phyloP scores from a whole-genome alignment of 371 early-diverging fungal species.

The Dinochytrium kinnereticum region DNA sequence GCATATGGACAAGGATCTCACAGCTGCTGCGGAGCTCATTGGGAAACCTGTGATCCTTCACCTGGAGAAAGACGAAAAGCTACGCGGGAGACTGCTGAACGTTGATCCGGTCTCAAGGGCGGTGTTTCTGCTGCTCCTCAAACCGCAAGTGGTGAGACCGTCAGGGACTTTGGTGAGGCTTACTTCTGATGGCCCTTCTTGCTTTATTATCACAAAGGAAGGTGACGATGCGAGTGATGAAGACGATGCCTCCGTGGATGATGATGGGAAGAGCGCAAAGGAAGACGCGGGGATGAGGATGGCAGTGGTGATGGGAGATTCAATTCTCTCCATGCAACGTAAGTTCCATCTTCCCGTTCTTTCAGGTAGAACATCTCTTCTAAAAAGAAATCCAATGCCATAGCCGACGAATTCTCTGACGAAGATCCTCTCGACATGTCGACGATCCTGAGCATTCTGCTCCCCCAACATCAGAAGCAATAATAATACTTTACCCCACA shows the following conservation, averaged over 20 bases:
- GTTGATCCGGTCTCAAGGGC: neutral
- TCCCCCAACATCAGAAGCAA: neutral
- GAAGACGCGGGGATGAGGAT: neutral
- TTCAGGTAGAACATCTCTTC: neutral
- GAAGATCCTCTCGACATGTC: neutral
- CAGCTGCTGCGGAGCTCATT: neutral
- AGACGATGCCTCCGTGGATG: neutral
- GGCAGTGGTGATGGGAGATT: neutral
- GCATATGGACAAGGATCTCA: neutral
- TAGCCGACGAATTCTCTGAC: neutral
- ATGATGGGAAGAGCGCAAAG: neutral
- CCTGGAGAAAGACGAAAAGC: neutral
- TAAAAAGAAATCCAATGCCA: too few relatives aligned
- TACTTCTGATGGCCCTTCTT: too few relatives aligned
- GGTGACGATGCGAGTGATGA: neutral
- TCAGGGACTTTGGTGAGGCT: too few relatives aligned
- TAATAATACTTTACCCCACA: too few relatives aligned
- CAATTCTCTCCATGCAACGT: neutral
- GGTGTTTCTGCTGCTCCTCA: conserved; percentile 1
- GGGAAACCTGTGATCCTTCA: conserved; percentile 1
- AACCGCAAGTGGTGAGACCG: neutral
- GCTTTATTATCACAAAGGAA: too few relatives aligned
- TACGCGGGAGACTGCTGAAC: conserved; percentile 16
- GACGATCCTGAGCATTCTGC: neutral
- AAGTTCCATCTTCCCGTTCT: neutral